These are phyloP conservation scores for Taphrina flavorubra DNA, from an alignment of 1,139 yeast genomes.

Conservation along the genomic window DNA sequence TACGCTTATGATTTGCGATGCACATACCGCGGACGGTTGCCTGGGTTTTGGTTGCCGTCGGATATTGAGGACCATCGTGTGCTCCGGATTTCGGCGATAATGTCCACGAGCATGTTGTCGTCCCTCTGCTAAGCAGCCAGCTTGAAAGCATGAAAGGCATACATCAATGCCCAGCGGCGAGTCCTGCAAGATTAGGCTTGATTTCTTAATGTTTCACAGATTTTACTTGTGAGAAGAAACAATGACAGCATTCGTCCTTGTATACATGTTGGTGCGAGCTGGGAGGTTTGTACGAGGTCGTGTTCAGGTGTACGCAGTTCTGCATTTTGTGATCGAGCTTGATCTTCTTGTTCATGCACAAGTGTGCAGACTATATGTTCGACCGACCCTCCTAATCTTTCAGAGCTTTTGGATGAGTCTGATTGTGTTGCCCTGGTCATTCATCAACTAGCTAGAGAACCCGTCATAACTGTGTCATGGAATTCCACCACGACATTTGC, in stretches of 20 bases:
- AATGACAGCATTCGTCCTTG: constrained; percentile 84
- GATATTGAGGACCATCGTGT: constrained; percentile 64
- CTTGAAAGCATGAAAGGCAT: constrained; percentile 69
- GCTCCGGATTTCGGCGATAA: constrained; percentile 57
- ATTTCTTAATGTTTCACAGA: background rate
- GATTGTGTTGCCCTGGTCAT: too few relatives aligned
- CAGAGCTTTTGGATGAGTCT: background rate
- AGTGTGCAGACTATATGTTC: background rate
- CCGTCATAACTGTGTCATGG: background rate
- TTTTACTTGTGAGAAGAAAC: constrained; percentile 68
- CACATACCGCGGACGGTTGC: background rate
- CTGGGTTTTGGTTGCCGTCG: constrained; percentile 51
- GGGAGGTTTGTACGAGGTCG: constrained; percentile 8
- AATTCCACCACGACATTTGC: background rate
- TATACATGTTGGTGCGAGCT: constrained; percentile 55
- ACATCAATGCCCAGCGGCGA: constrained; percentile 70
- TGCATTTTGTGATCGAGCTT: constrained; percentile 8
- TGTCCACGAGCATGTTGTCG: constrained; percentile 65
- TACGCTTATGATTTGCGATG: background rate
- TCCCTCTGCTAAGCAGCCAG: constrained; percentile 62
- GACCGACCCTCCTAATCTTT: background rate
- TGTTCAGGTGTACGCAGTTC: constrained; percentile 4
- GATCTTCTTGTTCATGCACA: constrained; percentile 32
- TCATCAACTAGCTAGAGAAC: too few relatives aligned
- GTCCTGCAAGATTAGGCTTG: constrained; percentile 50